These are phyloP conservation scores for Suillus lakei DNA, from an alignment of 768 basidiomycete genomes.

Conservation along the genomic window DNA sequence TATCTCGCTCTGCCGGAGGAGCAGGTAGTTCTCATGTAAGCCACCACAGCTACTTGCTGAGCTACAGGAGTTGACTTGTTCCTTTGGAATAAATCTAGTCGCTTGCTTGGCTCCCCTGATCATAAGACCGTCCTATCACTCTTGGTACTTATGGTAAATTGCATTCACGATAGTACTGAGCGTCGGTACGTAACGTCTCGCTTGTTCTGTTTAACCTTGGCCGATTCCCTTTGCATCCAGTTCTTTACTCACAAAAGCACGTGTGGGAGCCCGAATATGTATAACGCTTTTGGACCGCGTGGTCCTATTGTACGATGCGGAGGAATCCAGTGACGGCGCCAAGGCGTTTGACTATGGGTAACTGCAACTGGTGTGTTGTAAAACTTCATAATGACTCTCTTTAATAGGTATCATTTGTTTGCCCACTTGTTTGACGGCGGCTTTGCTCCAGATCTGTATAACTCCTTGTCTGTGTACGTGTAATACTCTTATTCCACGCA, in stretches of 20 bases:
- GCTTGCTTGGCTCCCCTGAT: conserved; percentile 69
- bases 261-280: conserved; percentile 67
- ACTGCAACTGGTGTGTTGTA: not conserved
- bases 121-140: conserved; percentile 60
- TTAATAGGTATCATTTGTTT: conserved; percentile 65
- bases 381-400: conserved; percentile 17
- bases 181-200: conserved; percentile 53
- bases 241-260: conserved; percentile 52
- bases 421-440: conserved; percentile 64
- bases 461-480: conserved; percentile 62
- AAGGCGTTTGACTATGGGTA: conserved; percentile 82
- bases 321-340: conserved; percentile 65
- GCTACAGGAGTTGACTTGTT: conserved; percentile 6
- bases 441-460: conserved; percentile 63
- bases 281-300: conserved; percentile 73
- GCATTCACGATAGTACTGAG: conserved; percentile 57
- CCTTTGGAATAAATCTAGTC: conserved; percentile 39
- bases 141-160: conserved; percentile 75
- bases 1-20: conserved; percentile 75
- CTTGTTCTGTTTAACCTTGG: conserved; percentile 4
- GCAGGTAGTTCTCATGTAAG: conserved; percentile 76
- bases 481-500: not conserved
- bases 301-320: conserved; percentile 69
- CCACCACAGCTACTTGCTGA: conserved; percentile 19
- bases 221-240: conserved; percentile 10